Conservation (phyloP, 176 grass and related monocot genomes). For the Eleusine coracana region DNA sequence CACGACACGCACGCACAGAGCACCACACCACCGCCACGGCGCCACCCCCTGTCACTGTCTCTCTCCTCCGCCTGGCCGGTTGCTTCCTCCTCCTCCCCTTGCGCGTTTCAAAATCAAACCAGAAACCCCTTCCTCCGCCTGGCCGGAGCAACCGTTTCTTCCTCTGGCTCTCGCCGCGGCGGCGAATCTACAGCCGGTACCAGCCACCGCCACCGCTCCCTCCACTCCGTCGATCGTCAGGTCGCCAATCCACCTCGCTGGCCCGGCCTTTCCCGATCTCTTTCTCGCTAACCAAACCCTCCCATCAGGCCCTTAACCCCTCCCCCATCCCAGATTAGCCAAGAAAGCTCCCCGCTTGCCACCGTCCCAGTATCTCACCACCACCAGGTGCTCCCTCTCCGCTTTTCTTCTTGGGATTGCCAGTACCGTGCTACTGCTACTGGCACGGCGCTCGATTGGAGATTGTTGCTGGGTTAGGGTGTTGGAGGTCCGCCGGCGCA, state of each 20-base stretch:
- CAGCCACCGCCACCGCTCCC: neutral
- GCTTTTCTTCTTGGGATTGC: neutral
- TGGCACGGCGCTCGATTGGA: neutral
- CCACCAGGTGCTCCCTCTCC: neutral
- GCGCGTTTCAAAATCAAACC: constrained; percentile 55
- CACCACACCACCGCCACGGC: constrained; percentile 12
- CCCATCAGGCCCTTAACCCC: constrained; percentile 14
- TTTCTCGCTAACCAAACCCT: constrained; percentile 42
- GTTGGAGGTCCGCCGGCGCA: neutral
- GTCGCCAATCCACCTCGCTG: constrained; percentile 17
- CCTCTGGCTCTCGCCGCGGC: neutral
- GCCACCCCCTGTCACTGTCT: neutral
- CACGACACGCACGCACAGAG: constrained; percentile 37
- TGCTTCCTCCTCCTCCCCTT: neutral
- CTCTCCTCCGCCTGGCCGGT: neutral
- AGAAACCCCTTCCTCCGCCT: neutral
- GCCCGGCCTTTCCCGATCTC: constrained; percentile 39
- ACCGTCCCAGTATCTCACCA: neutral
- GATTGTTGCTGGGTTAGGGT: neutral
- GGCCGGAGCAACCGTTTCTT: neutral
- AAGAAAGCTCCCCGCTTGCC: neutral
- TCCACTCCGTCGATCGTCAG: neutral
- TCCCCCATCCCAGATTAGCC: neutral
- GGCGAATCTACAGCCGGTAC: neutral
- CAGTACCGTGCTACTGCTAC: neutral